Percentiles rank a stretch among this genome's conserved stretches.
Evolutionary conservation across 495 filamentous ascomycete genomes (phyloP).

Genomic region (Chaetomium cochliodes): DNA sequence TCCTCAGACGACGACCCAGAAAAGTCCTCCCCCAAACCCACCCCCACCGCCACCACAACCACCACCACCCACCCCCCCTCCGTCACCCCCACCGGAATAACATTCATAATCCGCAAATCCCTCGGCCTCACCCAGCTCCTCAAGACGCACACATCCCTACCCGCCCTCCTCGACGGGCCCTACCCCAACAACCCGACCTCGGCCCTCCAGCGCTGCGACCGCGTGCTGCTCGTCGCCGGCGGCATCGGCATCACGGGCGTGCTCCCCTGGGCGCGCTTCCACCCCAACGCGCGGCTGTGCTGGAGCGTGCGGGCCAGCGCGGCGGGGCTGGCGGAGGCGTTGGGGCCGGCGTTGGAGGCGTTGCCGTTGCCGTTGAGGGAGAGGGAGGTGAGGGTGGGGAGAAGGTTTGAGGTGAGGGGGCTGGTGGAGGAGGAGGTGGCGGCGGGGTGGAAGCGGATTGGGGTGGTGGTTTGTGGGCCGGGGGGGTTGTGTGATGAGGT

Average conservation of each 20-base stretch:
- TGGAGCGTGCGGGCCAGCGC: neutral
- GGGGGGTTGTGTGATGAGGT: slow-evolving; percentile 8
- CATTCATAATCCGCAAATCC: slow-evolving; percentile 1
- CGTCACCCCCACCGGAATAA: neutral
- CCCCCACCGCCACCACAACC: neutral
- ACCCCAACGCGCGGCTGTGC: neutral
- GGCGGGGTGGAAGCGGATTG: neutral
- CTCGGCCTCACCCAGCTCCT: neutral
- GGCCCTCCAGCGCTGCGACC: neutral
- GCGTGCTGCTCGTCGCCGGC: neutral
- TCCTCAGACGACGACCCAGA: neutral
- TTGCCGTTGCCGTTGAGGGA: neutral
- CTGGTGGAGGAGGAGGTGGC: neutral
- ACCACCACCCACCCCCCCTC: neutral
- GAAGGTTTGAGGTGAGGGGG: slow-evolving; percentile 2
- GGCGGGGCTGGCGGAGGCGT: neutral
- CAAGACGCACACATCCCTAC: neutral
- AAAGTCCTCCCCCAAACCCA: neutral
- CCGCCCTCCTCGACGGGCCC: slow-evolving; percentile 8
- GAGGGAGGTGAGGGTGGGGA: slow-evolving; percentile 5
- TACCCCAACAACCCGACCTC: slow-evolving; percentile 2
- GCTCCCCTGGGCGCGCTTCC: neutral
- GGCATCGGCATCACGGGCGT: slow-evolving; percentile 8
- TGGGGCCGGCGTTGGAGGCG: neutral
- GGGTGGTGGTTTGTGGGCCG: slow-evolving; percentile 3